Conservation (phyloP, 768 basidiomycete species). For the Fibroporia radiculosa region DNA sequence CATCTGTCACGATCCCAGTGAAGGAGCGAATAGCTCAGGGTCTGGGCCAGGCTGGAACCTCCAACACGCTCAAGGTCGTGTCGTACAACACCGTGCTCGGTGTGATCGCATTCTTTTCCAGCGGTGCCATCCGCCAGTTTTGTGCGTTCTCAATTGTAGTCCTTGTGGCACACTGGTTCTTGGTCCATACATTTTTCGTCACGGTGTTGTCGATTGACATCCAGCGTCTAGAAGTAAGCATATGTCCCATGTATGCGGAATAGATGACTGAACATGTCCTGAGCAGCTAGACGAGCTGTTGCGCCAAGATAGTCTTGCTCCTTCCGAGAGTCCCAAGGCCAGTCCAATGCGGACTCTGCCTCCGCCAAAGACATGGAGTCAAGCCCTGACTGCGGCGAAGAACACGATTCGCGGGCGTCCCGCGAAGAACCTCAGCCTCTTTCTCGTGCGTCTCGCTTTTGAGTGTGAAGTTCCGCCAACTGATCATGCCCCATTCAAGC, state of each 20-base stretch:
- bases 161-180: conserved; percentile 93
- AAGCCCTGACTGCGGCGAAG: conserved; percentile 33
- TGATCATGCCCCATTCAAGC: conserved; percentile 33
- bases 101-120: conserved; percentile 63
- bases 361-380: conserved; percentile 30
- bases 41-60: conserved; percentile 81
- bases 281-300: conserved; percentile 77
- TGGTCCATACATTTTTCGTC: conserved; percentile 93
- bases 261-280: conserved; percentile 1
- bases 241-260: background rate
- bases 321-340: conserved; percentile 21
- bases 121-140: conserved; percentile 84
- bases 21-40: conserved; percentile 90
- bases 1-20: conserved; percentile 79
- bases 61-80: conserved; percentile 87
- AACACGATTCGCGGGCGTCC: conserved; percentile 57
- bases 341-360: conserved; percentile 3
- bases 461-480: background rate
- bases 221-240: conserved; percentile 75
- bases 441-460: conserved; percentile 44
- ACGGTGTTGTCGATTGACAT: conserved; percentile 95
- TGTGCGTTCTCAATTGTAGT: conserved; percentile 92
- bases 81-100: conserved; percentile 79
- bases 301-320: conserved; percentile 55
- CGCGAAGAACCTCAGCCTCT: conserved; percentile 70